phyloP scores from a whole-genome alignment of 83 land plant species.

The Isoetes engelmannii region DNA sequence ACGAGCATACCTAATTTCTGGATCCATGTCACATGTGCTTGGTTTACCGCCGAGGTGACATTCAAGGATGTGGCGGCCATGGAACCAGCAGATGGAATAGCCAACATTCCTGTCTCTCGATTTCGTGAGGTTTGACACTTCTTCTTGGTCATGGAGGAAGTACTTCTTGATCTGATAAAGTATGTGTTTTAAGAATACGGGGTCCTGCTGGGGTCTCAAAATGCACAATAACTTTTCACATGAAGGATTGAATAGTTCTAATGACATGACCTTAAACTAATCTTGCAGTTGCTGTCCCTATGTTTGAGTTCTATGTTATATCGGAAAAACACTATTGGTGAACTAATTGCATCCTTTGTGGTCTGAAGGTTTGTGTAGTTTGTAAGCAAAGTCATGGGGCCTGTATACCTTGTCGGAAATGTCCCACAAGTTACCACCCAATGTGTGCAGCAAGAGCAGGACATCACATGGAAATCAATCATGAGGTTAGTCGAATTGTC shows the following conservation, averaged over 20 bases:
- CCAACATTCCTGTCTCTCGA: conserved; percentile 54
- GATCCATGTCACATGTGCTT: conserved; percentile 98
- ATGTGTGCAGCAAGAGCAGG: conserved; percentile 97
- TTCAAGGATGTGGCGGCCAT: conserved; percentile 67
- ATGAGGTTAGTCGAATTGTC: neutral
- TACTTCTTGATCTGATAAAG: no score
- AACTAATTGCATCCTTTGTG: neutral
- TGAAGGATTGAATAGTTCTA: no score
- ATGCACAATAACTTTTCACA: no score
- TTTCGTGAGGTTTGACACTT: conserved; percentile 62
- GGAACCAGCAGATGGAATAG: conserved; percentile 94
- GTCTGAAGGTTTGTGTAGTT: conserved; percentile 71
- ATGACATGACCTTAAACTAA: no score
- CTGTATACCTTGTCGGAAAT: conserved; percentile 76
- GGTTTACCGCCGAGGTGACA: conserved; percentile 81
- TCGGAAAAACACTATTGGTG: no score
- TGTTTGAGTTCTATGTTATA: no score
- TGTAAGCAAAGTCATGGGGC: conserved; percentile 95
- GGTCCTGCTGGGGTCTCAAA: no score
- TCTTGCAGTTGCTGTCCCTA: no score
- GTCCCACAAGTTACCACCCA: conserved; percentile 78
- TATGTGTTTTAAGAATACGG: no score
- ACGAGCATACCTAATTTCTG: conserved; percentile 64
- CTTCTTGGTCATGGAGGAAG: no score
- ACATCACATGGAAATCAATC: conserved; percentile 85